These are phyloP conservation scores for Lasiodiplodia sp. DNA, from an alignment of 2,329 filamentous ascomycete species.

Conservation along the genomic window DNA sequence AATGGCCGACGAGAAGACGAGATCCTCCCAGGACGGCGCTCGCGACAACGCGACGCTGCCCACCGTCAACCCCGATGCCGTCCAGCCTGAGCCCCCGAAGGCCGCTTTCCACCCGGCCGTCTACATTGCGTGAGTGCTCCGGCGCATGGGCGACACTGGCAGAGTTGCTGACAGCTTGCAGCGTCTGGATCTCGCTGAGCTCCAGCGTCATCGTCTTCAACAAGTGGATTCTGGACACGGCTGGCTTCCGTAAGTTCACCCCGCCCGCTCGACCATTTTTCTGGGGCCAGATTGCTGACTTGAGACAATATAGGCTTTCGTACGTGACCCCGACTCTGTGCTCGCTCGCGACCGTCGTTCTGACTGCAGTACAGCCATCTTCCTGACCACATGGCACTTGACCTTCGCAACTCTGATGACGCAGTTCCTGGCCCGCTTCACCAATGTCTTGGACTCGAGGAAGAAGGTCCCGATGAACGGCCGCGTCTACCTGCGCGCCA, in stretches of 20 bases:
- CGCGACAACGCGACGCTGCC: constrained; percentile 75
- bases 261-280: not conserved
- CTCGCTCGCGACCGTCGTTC: constrained; percentile 42
- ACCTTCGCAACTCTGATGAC: constrained; percentile 93
- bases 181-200: constrained; percentile 90
- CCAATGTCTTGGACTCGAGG: constrained; percentile 86
- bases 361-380: constrained; percentile 66
- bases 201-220: constrained; percentile 98
- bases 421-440: constrained; percentile 89
- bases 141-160: constrained; percentile 48
- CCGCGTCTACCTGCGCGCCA: constrained; percentile 88
- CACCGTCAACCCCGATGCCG: constrained; percentile 76
- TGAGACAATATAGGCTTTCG: constrained; percentile 50
- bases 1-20: constrained; percentile 73
- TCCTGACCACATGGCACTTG: constrained; percentile 91
- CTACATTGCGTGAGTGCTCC: constrained; percentile 72
- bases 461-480: constrained; percentile 98
- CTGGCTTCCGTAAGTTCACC: constrained; percentile 75
- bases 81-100: constrained; percentile 74
- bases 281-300: constrained; percentile 38
- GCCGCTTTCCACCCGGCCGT: constrained; percentile 77
- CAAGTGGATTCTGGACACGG: constrained; percentile 93
- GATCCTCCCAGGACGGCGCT: constrained; percentile 78
- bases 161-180: constrained; percentile 47
- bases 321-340: constrained; percentile 43